Evolutionary conservation across 2,329 filamentous ascomycete genomes (phyloP).

Genomic region (Balansia obtecta): DNA sequence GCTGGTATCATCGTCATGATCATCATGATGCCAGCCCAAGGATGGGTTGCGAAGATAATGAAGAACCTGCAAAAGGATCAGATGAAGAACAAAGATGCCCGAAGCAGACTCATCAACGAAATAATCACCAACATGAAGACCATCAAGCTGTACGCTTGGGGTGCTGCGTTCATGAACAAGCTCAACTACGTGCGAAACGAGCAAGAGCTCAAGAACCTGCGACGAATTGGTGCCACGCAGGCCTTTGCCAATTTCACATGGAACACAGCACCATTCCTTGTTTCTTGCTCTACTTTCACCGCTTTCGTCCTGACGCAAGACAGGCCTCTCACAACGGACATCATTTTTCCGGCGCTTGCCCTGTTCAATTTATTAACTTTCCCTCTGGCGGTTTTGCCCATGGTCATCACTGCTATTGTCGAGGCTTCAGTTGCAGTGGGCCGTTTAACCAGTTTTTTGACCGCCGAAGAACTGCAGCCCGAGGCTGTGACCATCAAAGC

Average conservation of each 20-base stretch:
- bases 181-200: slow-evolving; percentile 95
- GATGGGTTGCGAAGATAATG: slow-evolving; percentile 82
- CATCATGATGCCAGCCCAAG: slow-evolving; percentile 93
- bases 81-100: slow-evolving; percentile 98
- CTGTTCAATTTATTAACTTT: slow-evolving; percentile 96
- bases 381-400: slow-evolving; percentile 83
- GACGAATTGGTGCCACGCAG: slow-evolving; percentile 90
- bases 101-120: slow-evolving; percentile 88
- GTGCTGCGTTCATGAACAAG: slow-evolving; percentile 92
- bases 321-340: slow-evolving; percentile 75
- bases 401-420: slow-evolving; percentile 95
- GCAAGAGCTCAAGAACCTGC: slow-evolving; percentile 83
- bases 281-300: slow-evolving; percentile 91
- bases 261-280: slow-evolving; percentile 93
- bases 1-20: slow-evolving; percentile 93
- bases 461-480: slow-evolving; percentile 76
- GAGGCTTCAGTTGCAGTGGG: slow-evolving; percentile 88
- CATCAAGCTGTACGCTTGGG: slow-evolving; percentile 98
- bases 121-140: slow-evolving; percentile 99
- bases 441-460: slow-evolving; percentile 74
- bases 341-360: slow-evolving; percentile 86
- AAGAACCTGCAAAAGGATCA: slow-evolving; percentile 89
- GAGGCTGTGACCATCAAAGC: slow-evolving; percentile 65
- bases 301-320: slow-evolving; percentile 83
- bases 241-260: slow-evolving; percentile 95